Percentiles rank a stretch among this genome's conserved stretches.
These are phyloP conservation scores for Aspergillus brunneoviolaceus DNA, from an alignment of 2,329 filamentous ascomycete species.

Conservation along the genomic window DNA sequence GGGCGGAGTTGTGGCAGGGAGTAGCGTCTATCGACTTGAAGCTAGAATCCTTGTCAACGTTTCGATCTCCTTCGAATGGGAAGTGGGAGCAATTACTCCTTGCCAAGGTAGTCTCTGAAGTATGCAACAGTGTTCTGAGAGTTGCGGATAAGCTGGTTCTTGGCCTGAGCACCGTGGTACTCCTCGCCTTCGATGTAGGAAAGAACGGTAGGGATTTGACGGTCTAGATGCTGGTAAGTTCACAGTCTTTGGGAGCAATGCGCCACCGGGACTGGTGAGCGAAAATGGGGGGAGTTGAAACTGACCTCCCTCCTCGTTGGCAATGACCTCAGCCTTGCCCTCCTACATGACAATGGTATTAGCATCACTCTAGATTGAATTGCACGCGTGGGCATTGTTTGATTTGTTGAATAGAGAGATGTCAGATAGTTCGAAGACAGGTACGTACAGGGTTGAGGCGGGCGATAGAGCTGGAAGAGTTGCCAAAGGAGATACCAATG, in stretches of 20 bases:
- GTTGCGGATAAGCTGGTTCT: constrained; percentile 89
- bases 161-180: constrained; percentile 94
- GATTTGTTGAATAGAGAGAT: background rate
- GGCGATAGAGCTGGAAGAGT: constrained; percentile 97
- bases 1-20: constrained; percentile 88
- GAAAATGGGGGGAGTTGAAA: background rate
- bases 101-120: constrained; percentile 93
- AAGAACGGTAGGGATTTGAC: constrained; percentile 91
- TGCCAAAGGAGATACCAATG: constrained; percentile 97
- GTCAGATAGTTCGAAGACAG: background rate
- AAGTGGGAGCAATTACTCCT: constrained; percentile 62
- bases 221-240: constrained; percentile 59
- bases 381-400: background rate
- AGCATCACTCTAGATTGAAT: background rate
- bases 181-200: constrained; percentile 96
- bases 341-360: constrained; percentile 53
- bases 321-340: constrained; percentile 95
- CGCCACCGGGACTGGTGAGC: constrained; percentile 4
- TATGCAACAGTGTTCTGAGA: constrained; percentile 89
- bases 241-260: constrained; percentile 8
- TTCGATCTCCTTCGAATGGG: background rate
- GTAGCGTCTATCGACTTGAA: constrained; percentile 97
- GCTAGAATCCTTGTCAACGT: constrained; percentile 34
- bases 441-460: constrained; percentile 64
- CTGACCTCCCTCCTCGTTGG: constrained; percentile 89